phyloP scores from a whole-genome alignment of 345 rosid genomes.

The Geranium rotundifolium region DNA sequence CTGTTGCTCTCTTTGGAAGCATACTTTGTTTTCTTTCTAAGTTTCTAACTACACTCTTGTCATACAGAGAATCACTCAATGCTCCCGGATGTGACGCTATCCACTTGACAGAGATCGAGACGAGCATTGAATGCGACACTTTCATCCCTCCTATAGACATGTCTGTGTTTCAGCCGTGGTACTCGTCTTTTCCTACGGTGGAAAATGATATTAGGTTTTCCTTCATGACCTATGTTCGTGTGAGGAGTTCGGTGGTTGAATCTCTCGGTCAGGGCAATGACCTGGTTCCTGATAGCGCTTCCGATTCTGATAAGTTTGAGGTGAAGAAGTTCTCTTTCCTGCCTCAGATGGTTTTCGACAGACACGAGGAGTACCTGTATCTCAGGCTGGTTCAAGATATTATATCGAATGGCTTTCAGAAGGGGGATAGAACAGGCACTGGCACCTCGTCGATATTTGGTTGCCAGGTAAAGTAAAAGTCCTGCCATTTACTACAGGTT shows the following conservation, averaged over 20 bases:
- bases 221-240: slow-evolving; percentile 68
- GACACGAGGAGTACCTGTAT: slow-evolving; percentile 67
- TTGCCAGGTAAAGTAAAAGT: slow-evolving; percentile 41
- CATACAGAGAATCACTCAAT: slow-evolving; percentile 68
- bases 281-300: slow-evolving; percentile 18
- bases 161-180: slow-evolving; percentile 76
- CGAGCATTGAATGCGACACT: slow-evolving; percentile 70
- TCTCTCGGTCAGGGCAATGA: slow-evolving; percentile 20
- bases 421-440: slow-evolving; percentile 75
- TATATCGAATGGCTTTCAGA: slow-evolving; percentile 47
- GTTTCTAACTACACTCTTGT: slow-evolving; percentile 1
- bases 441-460: slow-evolving; percentile 87
- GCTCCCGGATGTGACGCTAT: slow-evolving; percentile 73
- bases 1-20: not conserved
- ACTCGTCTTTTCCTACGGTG: slow-evolving; percentile 54
- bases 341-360: slow-evolving; percentile 62
- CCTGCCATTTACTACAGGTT: not conserved
- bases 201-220: slow-evolving; percentile 56
- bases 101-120: slow-evolving; percentile 77
- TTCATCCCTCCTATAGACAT: slow-evolving; percentile 65
- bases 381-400: slow-evolving; percentile 56
- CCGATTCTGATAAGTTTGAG: slow-evolving; percentile 36
- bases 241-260: slow-evolving; percentile 35
- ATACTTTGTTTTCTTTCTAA: not conserved
- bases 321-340: slow-evolving; percentile 48